Base-by-base conservation (phyloP, 352 stramenopile genomes). In the Globisporangium emineosum region DNA sequence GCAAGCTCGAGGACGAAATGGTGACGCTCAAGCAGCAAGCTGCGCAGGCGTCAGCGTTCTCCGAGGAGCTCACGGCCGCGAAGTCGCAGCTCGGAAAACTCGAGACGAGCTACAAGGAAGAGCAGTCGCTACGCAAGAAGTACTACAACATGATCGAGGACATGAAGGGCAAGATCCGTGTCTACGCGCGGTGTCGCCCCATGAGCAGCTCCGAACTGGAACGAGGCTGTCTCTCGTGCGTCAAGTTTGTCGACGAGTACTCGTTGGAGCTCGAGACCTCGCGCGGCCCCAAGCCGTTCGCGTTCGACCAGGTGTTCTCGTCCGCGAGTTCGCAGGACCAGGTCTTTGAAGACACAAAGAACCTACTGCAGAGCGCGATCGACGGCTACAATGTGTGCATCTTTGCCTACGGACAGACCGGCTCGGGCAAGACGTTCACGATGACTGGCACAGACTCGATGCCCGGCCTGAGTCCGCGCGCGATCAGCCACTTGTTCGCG, bases 71-170 rank as follows among this genome's bases (percentile, higher is more conserved):
- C 7, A 61, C 57, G 5, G 57, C 60, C 23, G 65, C 71, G 5
- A 75, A 76, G 49, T 25, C 62, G 6, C 63, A 84, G 57, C 69
- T 79, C 21, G 57, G 50, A 21, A 87, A 83, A 27, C 76, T 95
- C 23, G 85, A 94, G 51, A 71, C 67, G 33, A 91, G 83, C 63
- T 96, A 96, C 72, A 84, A 80, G 23, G 88, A 97, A 60, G 90
- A 98, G 65, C 86, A 97, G 66, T 66, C 78, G 25, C 77, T 98
- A 61, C 86, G 92, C 23, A 98, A 98, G 77, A 98, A 97, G 66
- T 98, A 98, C 69, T 98, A 96, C 81, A 98, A 98, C 73, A 88
- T 89, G 78, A 97, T 98, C 69, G 93, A 98, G 67, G 93, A 98
- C 76, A 97, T 98, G 89, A 98, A 98, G 66, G 93, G 93, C 35